Base-by-base conservation (phyloP, 306 rosid genomes). In the Carpinus viminea region DNA sequence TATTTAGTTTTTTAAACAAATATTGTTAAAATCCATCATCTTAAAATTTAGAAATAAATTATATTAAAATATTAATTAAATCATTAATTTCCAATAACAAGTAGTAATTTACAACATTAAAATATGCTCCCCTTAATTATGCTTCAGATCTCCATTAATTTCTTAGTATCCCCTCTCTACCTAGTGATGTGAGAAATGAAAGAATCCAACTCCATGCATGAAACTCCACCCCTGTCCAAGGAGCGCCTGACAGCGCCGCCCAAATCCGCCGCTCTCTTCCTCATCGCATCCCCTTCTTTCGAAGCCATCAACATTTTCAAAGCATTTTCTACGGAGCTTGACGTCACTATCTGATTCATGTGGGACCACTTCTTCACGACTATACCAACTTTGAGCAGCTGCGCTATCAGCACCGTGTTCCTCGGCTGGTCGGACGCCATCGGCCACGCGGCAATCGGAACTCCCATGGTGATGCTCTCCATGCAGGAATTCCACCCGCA, bases 401-500 rank as follows among this genome's bases (percentile, higher is more conserved):
- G 36, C 0, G 93, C 84, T n/a, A 90, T 75, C 81, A n/a, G 45
- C 54, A 87, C 90, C 0, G 88, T 62, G 83, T 93, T 93, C 77
- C 97, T 83, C 0, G 93, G 97, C 76, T 93, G 96, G 68, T 91
- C 96, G 0, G 92, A 93, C 62, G 90, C 95, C 93, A 93, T 87
- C 6, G 95, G 93, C 97, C 97, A 93, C 6, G 93, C 85, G 5
- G 78, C 93, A 10, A 90, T 68, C 5, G 97, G 92, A 46, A 91
- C 90, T 21, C 97, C 93, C 93, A 87, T 79, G 0, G 90, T 84
- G 12, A 90, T 62, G 70, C 92, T 90, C 76, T 93, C 95, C 79
- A 93, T 83, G 87, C 95, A 93, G 0, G 93, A 91, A 78, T 90
- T 91, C 97, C 97, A 91, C 0, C 97, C 95, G 64, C 97, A 91